phyloP scores from a whole-genome alignment of 1,139 yeast genomes.

The Nakaseomyces kungkrabaensis region DNA sequence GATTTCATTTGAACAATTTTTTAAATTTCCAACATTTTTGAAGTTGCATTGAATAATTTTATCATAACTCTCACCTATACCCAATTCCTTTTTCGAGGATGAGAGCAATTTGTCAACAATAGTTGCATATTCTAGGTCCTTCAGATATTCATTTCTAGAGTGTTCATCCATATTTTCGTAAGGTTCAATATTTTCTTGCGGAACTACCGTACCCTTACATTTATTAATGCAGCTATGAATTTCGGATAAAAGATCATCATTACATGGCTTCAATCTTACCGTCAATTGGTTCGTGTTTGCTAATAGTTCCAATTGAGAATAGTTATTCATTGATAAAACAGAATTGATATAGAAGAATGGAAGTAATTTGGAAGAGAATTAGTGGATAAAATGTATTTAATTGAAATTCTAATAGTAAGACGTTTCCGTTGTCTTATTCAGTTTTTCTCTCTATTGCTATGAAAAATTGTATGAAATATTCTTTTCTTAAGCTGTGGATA shows the following conservation, averaged over 20 bases:
- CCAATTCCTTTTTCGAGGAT: constrained; percentile 5
- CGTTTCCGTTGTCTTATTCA: no score
- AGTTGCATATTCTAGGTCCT: constrained; percentile 12
- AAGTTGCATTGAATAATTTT: constrained; percentile 25
- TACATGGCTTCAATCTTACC: constrained; percentile 20
- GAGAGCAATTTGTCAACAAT: constrained; percentile 7
- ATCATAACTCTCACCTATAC: constrained; percentile 17
- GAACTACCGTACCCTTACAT: constrained; percentile 16
- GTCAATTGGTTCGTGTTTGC: constrained; percentile 24
- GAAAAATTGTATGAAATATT: neutral
- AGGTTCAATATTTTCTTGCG: constrained; percentile 20
- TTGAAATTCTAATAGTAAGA: no score
- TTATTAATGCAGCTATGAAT: constrained; percentile 10
- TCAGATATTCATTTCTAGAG: constrained; percentile 17
- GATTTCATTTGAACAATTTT: constrained; percentile 4
- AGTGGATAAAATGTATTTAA: no score
- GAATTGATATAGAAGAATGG: neutral
- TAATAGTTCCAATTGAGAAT: constrained; percentile 21
- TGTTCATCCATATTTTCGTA: constrained; percentile 23
- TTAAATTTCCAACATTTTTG: constrained; percentile 12
- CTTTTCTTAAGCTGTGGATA: neutral
- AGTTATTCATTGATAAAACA: neutral
- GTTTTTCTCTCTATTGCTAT: neutral
- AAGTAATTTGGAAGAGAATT: no score
- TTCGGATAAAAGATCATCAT: neutral